Evolutionary conservation across 495 filamentous ascomycete species (phyloP).

Genomic region (Viridothelium virens): DNA sequence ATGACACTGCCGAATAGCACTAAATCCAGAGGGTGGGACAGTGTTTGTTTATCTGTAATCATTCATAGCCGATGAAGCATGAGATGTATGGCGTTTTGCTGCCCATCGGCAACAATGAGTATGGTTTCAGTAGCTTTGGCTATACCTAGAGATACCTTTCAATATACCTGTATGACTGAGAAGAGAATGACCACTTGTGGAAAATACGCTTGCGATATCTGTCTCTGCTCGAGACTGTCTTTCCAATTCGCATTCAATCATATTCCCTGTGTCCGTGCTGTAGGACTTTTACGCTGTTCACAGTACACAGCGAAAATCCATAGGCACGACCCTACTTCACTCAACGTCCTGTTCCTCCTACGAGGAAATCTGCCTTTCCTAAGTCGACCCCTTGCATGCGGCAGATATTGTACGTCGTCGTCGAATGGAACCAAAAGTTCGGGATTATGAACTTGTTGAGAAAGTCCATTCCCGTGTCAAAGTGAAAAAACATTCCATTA

Average conservation of each 20-base stretch:
- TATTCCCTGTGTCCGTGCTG: too few relatives aligned
- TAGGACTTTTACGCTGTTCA: background rate
- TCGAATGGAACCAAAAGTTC: constrained; percentile 23
- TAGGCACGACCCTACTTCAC: background rate
- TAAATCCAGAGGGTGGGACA: background rate
- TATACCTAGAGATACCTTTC: background rate
- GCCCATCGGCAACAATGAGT: background rate
- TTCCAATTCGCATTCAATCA: too few relatives aligned
- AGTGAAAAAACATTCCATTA: background rate
- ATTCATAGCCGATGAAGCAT: background rate
- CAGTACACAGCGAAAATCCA: background rate
- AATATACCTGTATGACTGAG: too few relatives aligned
- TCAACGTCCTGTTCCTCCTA: background rate
- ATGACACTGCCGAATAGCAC: constrained; percentile 17
- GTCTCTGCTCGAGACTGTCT: too few relatives aligned
- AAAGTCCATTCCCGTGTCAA: background rate
- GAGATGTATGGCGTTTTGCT: background rate
- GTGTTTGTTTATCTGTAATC: background rate
- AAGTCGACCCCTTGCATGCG: constrained; percentile 14
- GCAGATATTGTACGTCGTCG: constrained; percentile 15
- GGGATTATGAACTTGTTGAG: constrained; percentile 14
- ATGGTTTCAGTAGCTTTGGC: background rate
- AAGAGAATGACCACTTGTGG: too few relatives aligned
- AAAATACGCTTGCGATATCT: too few relatives aligned
- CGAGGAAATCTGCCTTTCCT: constrained; percentile 15